These are phyloP conservation scores for Chlamydomonas sp. DNA, from an alignment of 139 green algal genomes.

Conservation along the genomic window DNA sequence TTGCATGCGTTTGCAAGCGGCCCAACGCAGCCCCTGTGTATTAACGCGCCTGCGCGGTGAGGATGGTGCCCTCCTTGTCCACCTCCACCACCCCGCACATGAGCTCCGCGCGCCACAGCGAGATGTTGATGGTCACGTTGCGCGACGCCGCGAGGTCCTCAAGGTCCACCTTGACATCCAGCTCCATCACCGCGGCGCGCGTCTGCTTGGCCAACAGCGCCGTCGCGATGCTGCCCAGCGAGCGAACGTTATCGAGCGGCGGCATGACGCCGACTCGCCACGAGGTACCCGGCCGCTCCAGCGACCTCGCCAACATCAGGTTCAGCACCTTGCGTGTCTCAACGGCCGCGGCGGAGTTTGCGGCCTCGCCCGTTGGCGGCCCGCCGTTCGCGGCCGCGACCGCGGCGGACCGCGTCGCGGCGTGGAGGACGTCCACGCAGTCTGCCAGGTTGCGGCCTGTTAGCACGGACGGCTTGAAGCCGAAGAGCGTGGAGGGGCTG, in stretches of 20 bases:
- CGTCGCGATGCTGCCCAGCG: slow-evolving; percentile 21
- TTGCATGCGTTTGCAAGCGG: no score
- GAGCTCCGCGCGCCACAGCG: slow-evolving; percentile 48
- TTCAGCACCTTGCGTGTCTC: slow-evolving; percentile 14
- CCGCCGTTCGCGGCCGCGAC: not conserved
- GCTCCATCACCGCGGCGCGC: slow-evolving; percentile 38
- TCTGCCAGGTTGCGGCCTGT: slow-evolving; percentile 36
- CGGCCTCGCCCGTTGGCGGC: not conserved
- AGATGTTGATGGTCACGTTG: slow-evolving; percentile 21
- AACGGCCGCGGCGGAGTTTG: not conserved
- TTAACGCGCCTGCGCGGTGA: not conserved
- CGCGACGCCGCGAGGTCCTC: slow-evolving; percentile 25
- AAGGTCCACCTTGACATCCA: slow-evolving; percentile 35
- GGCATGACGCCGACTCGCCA: slow-evolving; percentile 38
- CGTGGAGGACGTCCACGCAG: slow-evolving; percentile 39
- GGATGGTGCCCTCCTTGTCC: slow-evolving; percentile 38
- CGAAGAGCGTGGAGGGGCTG: slow-evolving; percentile 47
- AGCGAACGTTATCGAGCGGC: slow-evolving; percentile 21
- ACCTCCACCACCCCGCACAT: slow-evolving; percentile 49
- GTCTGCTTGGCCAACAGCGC: slow-evolving; percentile 33
- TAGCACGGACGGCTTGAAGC: slow-evolving; percentile 47
- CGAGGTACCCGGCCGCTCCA: slow-evolving; percentile 20
- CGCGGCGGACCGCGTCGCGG: not conserved
- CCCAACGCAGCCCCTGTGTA: no score
- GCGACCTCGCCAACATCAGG: slow-evolving; percentile 4